These are phyloP conservation scores for Zea luxurians DNA, from an alignment of 176 grass and related monocot species.

Conservation along the genomic window DNA sequence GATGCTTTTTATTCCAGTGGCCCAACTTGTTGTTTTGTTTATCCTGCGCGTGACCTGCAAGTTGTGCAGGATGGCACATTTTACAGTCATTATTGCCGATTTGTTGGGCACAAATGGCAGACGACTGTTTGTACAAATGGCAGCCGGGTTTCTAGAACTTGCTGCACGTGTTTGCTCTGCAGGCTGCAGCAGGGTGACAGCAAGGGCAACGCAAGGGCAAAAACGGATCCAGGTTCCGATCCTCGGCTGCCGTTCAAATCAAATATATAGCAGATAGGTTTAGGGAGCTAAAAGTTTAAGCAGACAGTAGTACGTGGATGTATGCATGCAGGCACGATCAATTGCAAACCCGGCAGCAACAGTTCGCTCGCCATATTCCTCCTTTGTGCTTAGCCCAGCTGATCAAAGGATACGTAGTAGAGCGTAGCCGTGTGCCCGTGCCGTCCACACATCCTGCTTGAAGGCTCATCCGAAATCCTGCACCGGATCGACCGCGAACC, in stretches of 20 bases:
- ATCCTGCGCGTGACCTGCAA: constrained; percentile 24
- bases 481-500: constrained; percentile 26
- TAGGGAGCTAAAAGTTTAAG: too few species aligned
- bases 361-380: too few species aligned
- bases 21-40: constrained; percentile 49
- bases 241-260: constrained; percentile 1
- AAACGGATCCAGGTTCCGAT: constrained; percentile 28
- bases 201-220: constrained; percentile 5
- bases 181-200: background rate
- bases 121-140: constrained; percentile 19
- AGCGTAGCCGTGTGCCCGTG: too few species aligned
- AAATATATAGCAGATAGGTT: too few species aligned
- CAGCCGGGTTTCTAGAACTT: constrained; percentile 8
- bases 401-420: too few species aligned
- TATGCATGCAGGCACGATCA: too few species aligned
- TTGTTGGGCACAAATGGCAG: background rate
- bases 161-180: constrained; percentile 28
- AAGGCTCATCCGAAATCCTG: background rate
- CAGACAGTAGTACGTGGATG: too few species aligned
- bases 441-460: too few species aligned
- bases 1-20: constrained; percentile 10
- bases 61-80: constrained; percentile 13
- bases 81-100: constrained; percentile 27
- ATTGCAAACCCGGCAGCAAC: too few species aligned
- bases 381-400: too few species aligned